These are phyloP conservation scores for Mycena leptocephala DNA, from an alignment of 768 basidiomycete genomes.

Conservation along the genomic window DNA sequence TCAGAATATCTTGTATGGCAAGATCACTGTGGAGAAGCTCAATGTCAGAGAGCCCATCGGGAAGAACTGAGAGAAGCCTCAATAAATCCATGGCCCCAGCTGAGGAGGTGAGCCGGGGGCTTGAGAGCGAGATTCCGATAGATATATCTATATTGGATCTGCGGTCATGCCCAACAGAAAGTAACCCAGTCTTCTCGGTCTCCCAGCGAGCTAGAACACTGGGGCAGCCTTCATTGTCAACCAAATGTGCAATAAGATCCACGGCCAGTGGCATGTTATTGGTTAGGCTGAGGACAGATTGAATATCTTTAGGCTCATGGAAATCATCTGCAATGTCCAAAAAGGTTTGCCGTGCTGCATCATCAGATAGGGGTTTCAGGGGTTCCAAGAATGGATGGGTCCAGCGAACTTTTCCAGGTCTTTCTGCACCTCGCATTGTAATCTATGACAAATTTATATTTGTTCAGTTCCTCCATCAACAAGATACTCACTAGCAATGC, in stretches of 20 bases:
- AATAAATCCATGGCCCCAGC: not conserved
- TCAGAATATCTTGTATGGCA: not conserved
- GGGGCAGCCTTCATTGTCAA: not conserved
- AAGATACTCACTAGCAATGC: slow-evolving; percentile 6
- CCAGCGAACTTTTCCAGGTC: slow-evolving; percentile 17
- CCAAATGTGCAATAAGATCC: slow-evolving; percentile 12
- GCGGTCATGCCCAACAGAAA: slow-evolving; percentile 8
- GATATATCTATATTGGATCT: slow-evolving; percentile 15
- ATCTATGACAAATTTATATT: not conserved
- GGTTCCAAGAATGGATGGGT: slow-evolving; percentile 15
- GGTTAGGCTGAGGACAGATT: not conserved
- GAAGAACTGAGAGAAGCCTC: not conserved
- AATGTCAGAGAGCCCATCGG: not conserved
- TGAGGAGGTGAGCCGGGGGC: slow-evolving; percentile 3
- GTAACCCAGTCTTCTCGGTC: slow-evolving; percentile 10
- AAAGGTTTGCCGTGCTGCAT: slow-evolving; percentile 21
- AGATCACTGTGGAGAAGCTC: not conserved
- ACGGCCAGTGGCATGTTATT: slow-evolving; percentile 25
- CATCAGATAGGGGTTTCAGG: not conserved
- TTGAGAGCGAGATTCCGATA: slow-evolving; percentile 16
- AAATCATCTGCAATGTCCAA: slow-evolving; percentile 17
- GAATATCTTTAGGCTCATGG: not conserved
- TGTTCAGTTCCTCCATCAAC: not conserved
- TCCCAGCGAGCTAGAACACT: slow-evolving; percentile 9
- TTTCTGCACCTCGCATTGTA: slow-evolving; percentile 24